These are phyloP conservation scores for Pulveroboletus sp. DNA, from an alignment of 768 basidiomycete genomes.

Conservation along the genomic window DNA sequence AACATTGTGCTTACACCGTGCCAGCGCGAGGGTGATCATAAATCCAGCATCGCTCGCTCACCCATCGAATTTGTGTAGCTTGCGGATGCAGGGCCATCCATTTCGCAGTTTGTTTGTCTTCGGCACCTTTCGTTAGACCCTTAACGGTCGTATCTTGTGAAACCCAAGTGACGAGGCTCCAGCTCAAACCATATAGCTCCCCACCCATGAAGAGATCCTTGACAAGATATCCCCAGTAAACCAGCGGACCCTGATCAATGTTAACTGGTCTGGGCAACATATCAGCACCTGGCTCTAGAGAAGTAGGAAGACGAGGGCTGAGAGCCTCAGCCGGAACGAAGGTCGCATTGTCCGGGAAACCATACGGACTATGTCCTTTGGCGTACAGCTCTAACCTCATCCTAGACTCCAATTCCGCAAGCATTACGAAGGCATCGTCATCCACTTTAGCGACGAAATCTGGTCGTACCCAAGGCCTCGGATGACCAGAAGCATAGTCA, in stretches of 20 bases:
- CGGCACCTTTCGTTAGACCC: slow-evolving; percentile 68
- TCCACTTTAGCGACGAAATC: slow-evolving; percentile 94
- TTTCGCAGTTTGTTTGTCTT: slow-evolving; percentile 89
- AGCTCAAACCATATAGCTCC: slow-evolving; percentile 86
- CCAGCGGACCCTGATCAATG: slow-evolving; percentile 53
- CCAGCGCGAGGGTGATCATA: slow-evolving; percentile 95
- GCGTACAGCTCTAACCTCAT: slow-evolving; percentile 71
- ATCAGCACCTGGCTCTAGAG: not conserved
- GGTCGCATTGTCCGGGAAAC: slow-evolving; percentile 8
- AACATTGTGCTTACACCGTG: slow-evolving; percentile 65
- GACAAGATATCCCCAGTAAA: slow-evolving; percentile 89
- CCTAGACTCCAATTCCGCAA: slow-evolving; percentile 90
- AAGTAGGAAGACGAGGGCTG: not conserved
- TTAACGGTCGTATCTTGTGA: slow-evolving; percentile 69
- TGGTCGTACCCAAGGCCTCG: slow-evolving; percentile 72
- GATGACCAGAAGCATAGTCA: slow-evolving; percentile 40
- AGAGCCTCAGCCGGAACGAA: not conserved
- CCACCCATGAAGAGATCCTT: slow-evolving; percentile 95
- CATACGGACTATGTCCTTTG: slow-evolving; percentile 28
- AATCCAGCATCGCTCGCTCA: slow-evolving; percentile 92
- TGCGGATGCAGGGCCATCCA: slow-evolving; percentile 90
- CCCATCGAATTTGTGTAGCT: slow-evolving; percentile 78
- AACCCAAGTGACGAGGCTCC: slow-evolving; percentile 83
- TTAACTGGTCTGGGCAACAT: slow-evolving; percentile 7
- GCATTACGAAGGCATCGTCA: slow-evolving; percentile 93